A percentile compares a stretch with the other conserved stretches of the same genome.
Conservation (phyloP, 106 monocot species). For the Hemerocallis citrina region DNA sequence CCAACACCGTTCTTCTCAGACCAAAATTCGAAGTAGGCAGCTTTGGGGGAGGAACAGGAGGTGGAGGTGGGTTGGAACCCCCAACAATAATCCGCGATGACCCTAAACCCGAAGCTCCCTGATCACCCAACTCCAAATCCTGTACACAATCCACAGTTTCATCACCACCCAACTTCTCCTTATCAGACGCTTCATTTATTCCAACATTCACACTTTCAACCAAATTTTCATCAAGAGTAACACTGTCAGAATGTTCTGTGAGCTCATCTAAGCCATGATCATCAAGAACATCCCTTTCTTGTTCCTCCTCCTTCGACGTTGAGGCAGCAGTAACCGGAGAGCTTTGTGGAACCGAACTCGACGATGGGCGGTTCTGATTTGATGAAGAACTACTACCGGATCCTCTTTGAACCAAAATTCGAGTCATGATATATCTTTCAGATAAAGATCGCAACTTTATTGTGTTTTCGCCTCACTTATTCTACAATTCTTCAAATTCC, state of each 20-base stretch:
- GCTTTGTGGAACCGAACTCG: constrained; percentile 23
- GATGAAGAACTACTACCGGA: constrained; percentile 65
- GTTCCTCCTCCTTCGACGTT: constrained; percentile 50
- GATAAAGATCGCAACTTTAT: not conserved
- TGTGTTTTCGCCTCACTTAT: not conserved
- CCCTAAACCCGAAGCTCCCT: constrained; percentile 8
- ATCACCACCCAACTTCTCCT: constrained; percentile 21
- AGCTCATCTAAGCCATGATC: constrained; percentile 21
- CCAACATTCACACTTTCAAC: constrained; percentile 17
- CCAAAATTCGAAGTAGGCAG: constrained; percentile 17
- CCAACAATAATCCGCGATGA: constrained; percentile 39
- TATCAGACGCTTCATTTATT: constrained; percentile 12
- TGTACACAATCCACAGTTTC: constrained; percentile 14
- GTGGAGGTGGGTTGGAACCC: constrained; percentile 60
- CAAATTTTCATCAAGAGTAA: constrained; percentile 22
- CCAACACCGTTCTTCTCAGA: constrained; percentile 30
- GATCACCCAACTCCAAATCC: not conserved
- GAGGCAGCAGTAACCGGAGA: constrained; percentile 28
- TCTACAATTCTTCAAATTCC: not conserved
- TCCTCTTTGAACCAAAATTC: constrained; percentile 73
- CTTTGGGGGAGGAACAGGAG: constrained; percentile 66
- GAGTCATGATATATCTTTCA: constrained; percentile 53
- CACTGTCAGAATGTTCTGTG: constrained; percentile 17
- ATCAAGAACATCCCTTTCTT: constrained; percentile 41
- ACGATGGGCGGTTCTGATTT: constrained; percentile 29